Evolutionary conservation across 768 basidiomycete genomes (phyloP).

Genomic region (Pleurotus platypus): DNA sequence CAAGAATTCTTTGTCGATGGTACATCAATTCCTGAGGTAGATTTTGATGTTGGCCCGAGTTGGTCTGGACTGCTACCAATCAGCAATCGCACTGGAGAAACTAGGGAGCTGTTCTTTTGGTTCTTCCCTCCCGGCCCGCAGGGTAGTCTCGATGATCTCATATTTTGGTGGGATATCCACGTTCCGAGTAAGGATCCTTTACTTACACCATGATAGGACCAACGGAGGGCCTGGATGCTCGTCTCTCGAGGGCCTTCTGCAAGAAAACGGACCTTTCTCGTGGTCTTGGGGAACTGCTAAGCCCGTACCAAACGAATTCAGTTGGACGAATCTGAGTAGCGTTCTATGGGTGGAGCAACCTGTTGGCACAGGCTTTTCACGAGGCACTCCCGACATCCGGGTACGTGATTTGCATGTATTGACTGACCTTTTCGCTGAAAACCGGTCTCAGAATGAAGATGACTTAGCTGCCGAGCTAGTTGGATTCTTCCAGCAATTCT

Average conservation of each 20-base stretch:
- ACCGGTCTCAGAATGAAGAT: slow-evolving; percentile 36
- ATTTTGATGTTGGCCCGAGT: slow-evolving; percentile 72
- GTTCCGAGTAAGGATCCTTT: not conserved
- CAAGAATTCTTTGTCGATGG: slow-evolving; percentile 73
- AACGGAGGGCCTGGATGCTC: slow-evolving; percentile 83
- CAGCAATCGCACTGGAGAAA: slow-evolving; percentile 55
- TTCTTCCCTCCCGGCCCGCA: slow-evolving; percentile 77
- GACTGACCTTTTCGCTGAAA: not conserved
- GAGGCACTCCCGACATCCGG: slow-evolving; percentile 60
- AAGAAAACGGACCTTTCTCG: slow-evolving; percentile 73
- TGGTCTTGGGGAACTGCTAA: slow-evolving; percentile 64
- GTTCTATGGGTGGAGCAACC: slow-evolving; percentile 77
- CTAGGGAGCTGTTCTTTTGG: slow-evolving; percentile 81
- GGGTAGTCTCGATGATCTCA: slow-evolving; percentile 68
- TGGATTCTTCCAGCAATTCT: slow-evolving; percentile 72
- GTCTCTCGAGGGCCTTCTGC: slow-evolving; percentile 64
- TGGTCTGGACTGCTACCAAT: slow-evolving; percentile 77
- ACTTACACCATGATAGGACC: slow-evolving; percentile 41
- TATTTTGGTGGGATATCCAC: slow-evolving; percentile 57
- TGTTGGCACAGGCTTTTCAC: slow-evolving; percentile 76
- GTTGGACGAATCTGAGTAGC: slow-evolving; percentile 80
- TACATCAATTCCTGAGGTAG: slow-evolving; percentile 57
- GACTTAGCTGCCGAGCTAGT: slow-evolving; percentile 45
- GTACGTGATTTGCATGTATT: slow-evolving; percentile 27
- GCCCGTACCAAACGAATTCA: slow-evolving; percentile 60